Percentiles rank a stretch among this genome's conserved stretches.
phyloP scores from a whole-genome alignment of 1,284 basidiomycete species.

The Trichosporon sp. region DNA sequence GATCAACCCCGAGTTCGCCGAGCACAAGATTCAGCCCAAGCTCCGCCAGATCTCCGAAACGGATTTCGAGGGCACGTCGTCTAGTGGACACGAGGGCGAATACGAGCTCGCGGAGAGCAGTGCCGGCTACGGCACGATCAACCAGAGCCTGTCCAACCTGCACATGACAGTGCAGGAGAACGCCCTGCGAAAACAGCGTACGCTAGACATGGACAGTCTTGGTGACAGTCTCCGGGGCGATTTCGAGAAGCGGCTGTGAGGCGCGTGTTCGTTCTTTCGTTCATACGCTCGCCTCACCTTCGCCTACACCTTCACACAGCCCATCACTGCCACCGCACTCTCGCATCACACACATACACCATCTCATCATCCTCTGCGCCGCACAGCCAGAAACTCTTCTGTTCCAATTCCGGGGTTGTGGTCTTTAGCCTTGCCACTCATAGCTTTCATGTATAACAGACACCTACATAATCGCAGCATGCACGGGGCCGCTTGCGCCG shows the following conservation, averaged over 20 bases:
- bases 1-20: conserved; percentile 18
- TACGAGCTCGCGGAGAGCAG: conserved; percentile 4
- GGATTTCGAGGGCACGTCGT: conserved; percentile 13
- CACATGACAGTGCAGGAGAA: background rate
- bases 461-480: background rate
- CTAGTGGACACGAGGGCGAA: conserved; percentile 3
- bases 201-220: background rate
- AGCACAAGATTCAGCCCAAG: conserved; percentile 20
- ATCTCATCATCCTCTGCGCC: background rate
- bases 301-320: background rate
- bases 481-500: background rate
- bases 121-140: background rate
- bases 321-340: background rate
- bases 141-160: background rate
- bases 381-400: background rate
- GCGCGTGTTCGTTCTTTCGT: background rate
- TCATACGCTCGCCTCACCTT: background rate
- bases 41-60: conserved; percentile 19
- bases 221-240: background rate
- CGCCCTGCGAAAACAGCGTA: background rate
- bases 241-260: background rate
- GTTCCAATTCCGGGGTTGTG: background rate
- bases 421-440: background rate
- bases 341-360: background rate
- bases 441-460: background rate